Percentiles rank a stretch among this genome's conserved stretches.
Conservation (phyloP, 2,329 filamentous ascomycete genomes). For the Hymenoscyphus linearis region DNA sequence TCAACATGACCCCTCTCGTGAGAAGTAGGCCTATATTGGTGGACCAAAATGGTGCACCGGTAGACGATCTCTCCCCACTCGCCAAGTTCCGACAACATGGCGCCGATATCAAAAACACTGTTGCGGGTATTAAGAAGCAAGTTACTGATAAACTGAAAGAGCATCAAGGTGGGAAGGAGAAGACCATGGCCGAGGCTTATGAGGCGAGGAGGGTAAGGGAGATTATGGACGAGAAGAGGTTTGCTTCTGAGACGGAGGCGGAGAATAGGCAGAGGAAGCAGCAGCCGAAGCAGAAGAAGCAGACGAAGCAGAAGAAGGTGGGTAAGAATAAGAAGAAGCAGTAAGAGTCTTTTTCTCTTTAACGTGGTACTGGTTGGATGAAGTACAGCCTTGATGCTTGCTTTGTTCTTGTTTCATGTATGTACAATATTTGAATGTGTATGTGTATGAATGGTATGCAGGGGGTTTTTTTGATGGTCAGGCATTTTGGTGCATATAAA, state of each 20-base stretch:
- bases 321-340: neutral
- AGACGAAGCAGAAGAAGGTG: neutral
- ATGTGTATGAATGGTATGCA: no score
- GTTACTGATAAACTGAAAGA: neutral
- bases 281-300: neutral
- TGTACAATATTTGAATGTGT: no score
- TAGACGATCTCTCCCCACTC: conserved; percentile 10
- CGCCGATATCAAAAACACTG: conserved; percentile 3
- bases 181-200: conserved; percentile 15
- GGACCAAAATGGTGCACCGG: neutral
- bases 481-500: no score
- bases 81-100: conserved; percentile 24
- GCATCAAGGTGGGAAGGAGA: conserved; percentile 3
- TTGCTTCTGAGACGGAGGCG: neutral
- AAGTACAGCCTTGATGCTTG: no score
- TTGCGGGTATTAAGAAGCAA: conserved; percentile 31
- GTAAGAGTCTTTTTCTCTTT: no score
- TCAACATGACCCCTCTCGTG: conserved; percentile 33
- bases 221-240: conserved; percentile 11
- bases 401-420: no score
- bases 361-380: no score
- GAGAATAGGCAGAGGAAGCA: neutral
- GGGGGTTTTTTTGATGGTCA: no score
- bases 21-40: neutral
- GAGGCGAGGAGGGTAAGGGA: conserved; percentile 20